Evolutionary conservation across 164 flowering plant species (phyloP), one percentile per base, ranked within the genome.

Genomic region (Chloranthus sessilifolius): DNA sequence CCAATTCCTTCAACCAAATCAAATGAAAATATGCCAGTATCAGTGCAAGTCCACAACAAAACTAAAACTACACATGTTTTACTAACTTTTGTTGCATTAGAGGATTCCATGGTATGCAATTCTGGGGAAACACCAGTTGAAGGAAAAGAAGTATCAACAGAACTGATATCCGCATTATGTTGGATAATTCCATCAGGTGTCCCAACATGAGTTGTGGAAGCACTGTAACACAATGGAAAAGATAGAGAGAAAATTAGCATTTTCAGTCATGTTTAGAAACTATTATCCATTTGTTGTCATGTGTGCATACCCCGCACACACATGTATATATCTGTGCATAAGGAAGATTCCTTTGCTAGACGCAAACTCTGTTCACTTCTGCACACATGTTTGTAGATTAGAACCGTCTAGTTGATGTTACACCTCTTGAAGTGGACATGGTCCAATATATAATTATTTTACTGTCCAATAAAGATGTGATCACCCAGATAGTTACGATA

Each of bases 71-170:
- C 16, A 15, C 53, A 2, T n/a, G n/a, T 17, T 9, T 7, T 14
- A 42, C 72, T 27, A 35, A 87, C 95, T 63, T 85, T 83, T 7
- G 61, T 68, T 56, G 48, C 36, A 55, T 30, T 50, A 29, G 82
- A 27, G 4, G 80, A 38, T 43, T 79, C 96, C 27, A 58, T 27
- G 2, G 76, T 38, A 50, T 55, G 78, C 58, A 70, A 25, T 42
- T 81, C 96, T 59, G 81, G 50, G 45, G 69, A 44, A n/a, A 71
- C 35, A 59, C 65, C 63, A 48, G 80, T 21, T 28, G 76, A 55
- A 50, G 88, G 52, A 53, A 71, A 74, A 41, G 82, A 57, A 55
- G 69, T 45, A 55, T 31, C 51, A 37, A 56, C 58, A 24, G 76
- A 16, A 56, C 66, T 78, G 58, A 47, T 64, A 36, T 82, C 85